Evolutionary conservation across 2,329 filamentous ascomycete species (phyloP), one percentile per base, ranked within the genome.

Genomic region (Neofusicoccum cordaticola): DNA sequence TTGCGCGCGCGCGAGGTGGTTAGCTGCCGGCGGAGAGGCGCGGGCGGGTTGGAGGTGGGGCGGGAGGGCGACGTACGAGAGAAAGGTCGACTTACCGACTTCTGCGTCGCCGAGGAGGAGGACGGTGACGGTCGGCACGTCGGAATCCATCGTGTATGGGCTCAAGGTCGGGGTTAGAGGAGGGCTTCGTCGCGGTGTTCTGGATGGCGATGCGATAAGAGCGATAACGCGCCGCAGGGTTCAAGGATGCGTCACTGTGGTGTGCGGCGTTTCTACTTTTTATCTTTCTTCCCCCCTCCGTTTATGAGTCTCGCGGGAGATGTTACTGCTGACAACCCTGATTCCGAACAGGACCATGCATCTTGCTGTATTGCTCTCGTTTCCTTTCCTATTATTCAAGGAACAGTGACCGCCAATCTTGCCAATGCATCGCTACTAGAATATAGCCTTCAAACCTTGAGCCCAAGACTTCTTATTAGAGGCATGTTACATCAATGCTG

Each of bases 21-120:
- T 2, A 19, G 42, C 39, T 37, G 56, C n/a, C 31, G 19, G 27
- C 15, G 8, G 53, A 22, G 41, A 6, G n/a, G 12, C 13, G 15
- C 22, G 19, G 39, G 27, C 41, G 12, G n/a, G 8, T 2, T 7
- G 62, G 22, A 58, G n/a, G 35, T 31, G 27, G 4, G 62, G 22
- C 53, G n/a, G 35, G 62, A 34, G 53, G 48, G 51, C 34, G 61
- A 82, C 84, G 73, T 78, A 87, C 84, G 85, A 85, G 67, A 88
- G 74, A 67, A 88, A 88, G 9, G 84, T 86, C 58, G 86, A 85
- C 75, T 88, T 88, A 65, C 86, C 86, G 51, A 86, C 85, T 58
- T 83, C 84, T 42, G 81, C 71, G 65, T 88, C 86, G 61, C 86
- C 86, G 2, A 88, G 77, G 15, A 88, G 76, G 6, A 88, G 78